Evolutionary conservation across 2,329 filamentous ascomycete genomes (phyloP), one percentile per base, ranked within the genome.

Genomic region (Xylariaceae sp.): DNA sequence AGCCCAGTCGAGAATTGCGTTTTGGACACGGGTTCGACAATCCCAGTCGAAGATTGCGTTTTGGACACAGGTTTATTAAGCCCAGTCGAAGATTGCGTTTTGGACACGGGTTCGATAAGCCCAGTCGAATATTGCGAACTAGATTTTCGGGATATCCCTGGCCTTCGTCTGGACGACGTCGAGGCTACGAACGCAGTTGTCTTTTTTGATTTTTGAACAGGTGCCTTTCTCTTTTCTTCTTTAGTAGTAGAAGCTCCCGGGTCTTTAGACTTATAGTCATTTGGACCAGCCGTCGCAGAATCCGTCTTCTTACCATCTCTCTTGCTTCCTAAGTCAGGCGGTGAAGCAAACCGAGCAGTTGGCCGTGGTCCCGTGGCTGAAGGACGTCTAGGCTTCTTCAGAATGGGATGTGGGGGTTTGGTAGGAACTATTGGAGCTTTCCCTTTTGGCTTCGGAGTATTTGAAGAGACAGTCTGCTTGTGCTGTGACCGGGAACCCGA

Each of bases 301-400:
- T 73, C 76, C 35, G 67, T 68, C n/a, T 71, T 67, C 42, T 58
- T 62, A 4, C 59, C 57, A 39, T 68, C 62, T 39, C 64, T 68
- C 31, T 70, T 70, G 55, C 76, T 73, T 48, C 73, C 74, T 34
- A 78, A 78, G 32, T 72, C 74, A 34, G 75, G 75, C 1, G 81
- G 80, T 12, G 79, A 80, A 6, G 78, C 75, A 61, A 85, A 84
- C n/a, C 80, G 78, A 51, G 81, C 80, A 6, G 80, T 84, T n/a
- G 80, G 80, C 26, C 78, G 74, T 9, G 79, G 76, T 4, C 79
- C 79, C 12, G 74, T 76, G 26, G 72, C 69, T 32, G 80, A 80
- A 54, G 79, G 78, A 11, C 76, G 77, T 62, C 79, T 74, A 44
- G 75, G 70, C 67, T 84, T 85, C 65, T 84, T 84, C 55, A 85